Evolutionary conservation across 169 alveolate genomes (phyloP).

Genomic region (Plasmodium berghei): DNA sequence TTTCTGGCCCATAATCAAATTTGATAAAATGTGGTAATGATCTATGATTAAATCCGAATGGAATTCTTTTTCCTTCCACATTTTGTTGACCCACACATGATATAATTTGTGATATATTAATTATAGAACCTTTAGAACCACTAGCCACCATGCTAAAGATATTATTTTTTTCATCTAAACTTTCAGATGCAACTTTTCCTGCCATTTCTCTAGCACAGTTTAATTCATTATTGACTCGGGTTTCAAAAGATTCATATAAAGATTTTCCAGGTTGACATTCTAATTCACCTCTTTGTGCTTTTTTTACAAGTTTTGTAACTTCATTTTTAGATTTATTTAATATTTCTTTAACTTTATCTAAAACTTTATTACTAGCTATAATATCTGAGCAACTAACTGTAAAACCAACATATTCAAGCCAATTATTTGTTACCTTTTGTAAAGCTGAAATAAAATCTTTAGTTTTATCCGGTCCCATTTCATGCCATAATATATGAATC

Average conservation of each 20-base stretch:
- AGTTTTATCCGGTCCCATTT: slow-evolving; percentile 97
- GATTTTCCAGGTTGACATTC: slow-evolving; percentile 99
- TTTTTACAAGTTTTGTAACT: slow-evolving; percentile 87
- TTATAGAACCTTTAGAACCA: slow-evolving; percentile 97
- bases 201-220: slow-evolving; percentile 96
- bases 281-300: slow-evolving; percentile 96
- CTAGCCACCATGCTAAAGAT: slow-evolving; percentile 98
- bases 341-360: slow-evolving; percentile 92
- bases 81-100: slow-evolving; percentile 99
- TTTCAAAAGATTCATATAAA: slow-evolving; percentile 98
- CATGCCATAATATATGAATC: slow-evolving; percentile 98
- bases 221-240: slow-evolving; percentile 95
- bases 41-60: slow-evolving; percentile 98
- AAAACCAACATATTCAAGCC: slow-evolving; percentile 97
- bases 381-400: slow-evolving; percentile 99
- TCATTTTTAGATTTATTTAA: slow-evolving; percentile 89
- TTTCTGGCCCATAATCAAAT: slow-evolving; percentile 99
- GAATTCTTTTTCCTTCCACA: slow-evolving; percentile 99
- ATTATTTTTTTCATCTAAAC: slow-evolving; percentile 95
- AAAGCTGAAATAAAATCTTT: slow-evolving; percentile 95
- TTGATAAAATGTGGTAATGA: slow-evolving; percentile 99
- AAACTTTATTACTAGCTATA: slow-evolving; percentile 94
- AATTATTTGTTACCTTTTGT: slow-evolving; percentile 97
- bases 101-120: slow-evolving; percentile 98
- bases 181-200: slow-evolving; percentile 93